Base-by-base conservation (phyloP, 139 green algal species). In the Chlorella ohadii region DNA sequence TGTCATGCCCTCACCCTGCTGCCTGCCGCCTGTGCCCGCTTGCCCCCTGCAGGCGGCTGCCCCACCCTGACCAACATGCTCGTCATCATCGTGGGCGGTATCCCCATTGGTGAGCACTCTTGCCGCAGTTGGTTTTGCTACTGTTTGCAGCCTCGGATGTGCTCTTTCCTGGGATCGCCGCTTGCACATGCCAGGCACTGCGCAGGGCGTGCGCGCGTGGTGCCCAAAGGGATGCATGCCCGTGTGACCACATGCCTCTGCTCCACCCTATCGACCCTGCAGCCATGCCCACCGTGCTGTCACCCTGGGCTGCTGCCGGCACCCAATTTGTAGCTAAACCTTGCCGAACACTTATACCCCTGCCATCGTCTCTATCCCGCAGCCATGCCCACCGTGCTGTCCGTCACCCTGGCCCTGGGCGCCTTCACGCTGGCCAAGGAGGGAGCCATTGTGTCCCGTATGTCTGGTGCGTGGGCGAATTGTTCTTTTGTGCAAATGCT, bases 221-320 rank as follows among this genome's bases (percentile, higher is more conserved):
- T n/a, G n/a, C n/a, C n/a, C n/a, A n/a, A n/a, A n/a, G n/a, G n/a
- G n/a, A n/a, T n/a, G n/a, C n/a, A n/a, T n/a, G n/a, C n/a, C n/a
- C n/a, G n/a, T n/a, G n/a, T n/a, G n/a, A n/a, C n/a, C n/a, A n/a
- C n/a, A n/a, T n/a, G n/a, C n/a, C n/a, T n/a, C n/a, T n/a, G n/a
- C n/a, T n/a, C n/a, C n/a, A n/a, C 9, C 44, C 44, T 51, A 16
- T 6, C 44, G 6, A 6, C 44, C 44, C 63, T 19, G 63, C 63
- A 66, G 96, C 95, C 89, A 98, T 98, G 95, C 94, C 94, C 64
- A 98, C 93, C 31, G 96, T 98, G 72, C 84, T 98, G 93, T 97
- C 28, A 98, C 96, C 15, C 91, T 98, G 36, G 96, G n/a, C n/a
- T n/a, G n/a, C n/a, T n/a, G n/a, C n/a, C n/a, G n/a, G n/a, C n/a